phyloP scores from a whole-genome alignment of 148 eudicot genomes.

The Camellia sinensis region DNA sequence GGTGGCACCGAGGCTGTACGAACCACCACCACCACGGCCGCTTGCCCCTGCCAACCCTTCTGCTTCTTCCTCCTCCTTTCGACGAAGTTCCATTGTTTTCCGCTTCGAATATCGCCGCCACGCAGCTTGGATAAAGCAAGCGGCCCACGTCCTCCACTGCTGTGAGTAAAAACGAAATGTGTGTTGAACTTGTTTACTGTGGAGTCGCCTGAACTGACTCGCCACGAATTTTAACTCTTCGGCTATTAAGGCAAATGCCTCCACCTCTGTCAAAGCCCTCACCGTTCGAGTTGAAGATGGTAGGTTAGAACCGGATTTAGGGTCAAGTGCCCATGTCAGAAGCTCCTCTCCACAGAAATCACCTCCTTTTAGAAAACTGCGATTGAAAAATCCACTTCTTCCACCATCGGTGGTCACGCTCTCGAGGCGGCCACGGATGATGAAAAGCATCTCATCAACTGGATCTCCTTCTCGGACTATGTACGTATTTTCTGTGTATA shows the following conservation, averaged over 20 bases:
- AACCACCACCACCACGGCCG: conserved; percentile 33
- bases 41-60: conserved; percentile 27
- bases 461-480: conserved; percentile 86
- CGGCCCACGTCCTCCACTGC: conserved; percentile 87
- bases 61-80: conserved; percentile 61
- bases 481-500: conserved; percentile 63
- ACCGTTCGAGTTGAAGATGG: conserved; percentile 83
- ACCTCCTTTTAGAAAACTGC: conserved; percentile 61
- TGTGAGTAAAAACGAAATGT: conserved; percentile 73
- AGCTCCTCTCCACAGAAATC: conserved; percentile 90
- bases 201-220: conserved; percentile 74
- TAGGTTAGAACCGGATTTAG: conserved; percentile 60
- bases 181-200: conserved; percentile 83
- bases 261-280: conserved; percentile 68
- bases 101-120: conserved; percentile 66
- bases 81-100: conserved; percentile 43
- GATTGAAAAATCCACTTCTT: conserved; percentile 76
- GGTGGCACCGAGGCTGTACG: conserved; percentile 56
- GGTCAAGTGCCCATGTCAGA: conserved; percentile 83
- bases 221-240: conserved; percentile 83
- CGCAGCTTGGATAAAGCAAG: conserved; percentile 79
- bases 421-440: conserved; percentile 71
- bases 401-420: conserved; percentile 89
- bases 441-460: conserved; percentile 76
- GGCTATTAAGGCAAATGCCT: conserved; percentile 70